Evolutionary conservation across 164 flowering plant genomes (phyloP).

Genomic region (Stephania cephalantha): DNA sequence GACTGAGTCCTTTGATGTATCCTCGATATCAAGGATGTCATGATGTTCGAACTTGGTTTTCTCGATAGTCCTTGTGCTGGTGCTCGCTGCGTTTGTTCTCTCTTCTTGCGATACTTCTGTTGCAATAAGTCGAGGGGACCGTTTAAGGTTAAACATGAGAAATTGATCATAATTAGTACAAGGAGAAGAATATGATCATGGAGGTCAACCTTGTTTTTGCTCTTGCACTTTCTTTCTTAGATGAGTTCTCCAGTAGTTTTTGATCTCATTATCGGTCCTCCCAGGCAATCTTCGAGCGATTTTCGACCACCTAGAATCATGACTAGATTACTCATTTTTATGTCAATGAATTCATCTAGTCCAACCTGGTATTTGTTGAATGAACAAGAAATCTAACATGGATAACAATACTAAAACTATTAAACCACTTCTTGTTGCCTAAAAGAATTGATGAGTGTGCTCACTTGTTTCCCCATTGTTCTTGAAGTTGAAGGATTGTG

Average conservation of each 20-base stretch:
- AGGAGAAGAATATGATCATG: background rate
- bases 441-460: constrained; percentile 1
- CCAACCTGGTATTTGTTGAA: background rate
- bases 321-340: background rate
- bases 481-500: constrained; percentile 49
- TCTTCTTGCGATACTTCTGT: constrained; percentile 18
- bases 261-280: constrained; percentile 79
- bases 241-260: constrained; percentile 74
- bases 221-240: constrained; percentile 37
- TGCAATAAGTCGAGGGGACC: background rate
- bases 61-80: background rate
- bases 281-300: constrained; percentile 68
- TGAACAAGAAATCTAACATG: no score
- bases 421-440: background rate
- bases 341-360: background rate
- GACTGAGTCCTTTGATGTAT: constrained; percentile 10
- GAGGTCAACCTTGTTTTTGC: constrained; percentile 30
- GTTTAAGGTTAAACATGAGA: background rate
- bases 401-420: no score
- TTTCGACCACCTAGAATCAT: constrained; percentile 52
- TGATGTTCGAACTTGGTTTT: constrained; percentile 8
- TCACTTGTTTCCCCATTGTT: constrained; percentile 76
- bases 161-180: background rate
- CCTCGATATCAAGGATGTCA: background rate
- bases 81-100: constrained; percentile 6